These are phyloP conservation scores for Globisporangium barbulae DNA, from an alignment of 352 stramenopile genomes.

Conservation along the genomic window DNA sequence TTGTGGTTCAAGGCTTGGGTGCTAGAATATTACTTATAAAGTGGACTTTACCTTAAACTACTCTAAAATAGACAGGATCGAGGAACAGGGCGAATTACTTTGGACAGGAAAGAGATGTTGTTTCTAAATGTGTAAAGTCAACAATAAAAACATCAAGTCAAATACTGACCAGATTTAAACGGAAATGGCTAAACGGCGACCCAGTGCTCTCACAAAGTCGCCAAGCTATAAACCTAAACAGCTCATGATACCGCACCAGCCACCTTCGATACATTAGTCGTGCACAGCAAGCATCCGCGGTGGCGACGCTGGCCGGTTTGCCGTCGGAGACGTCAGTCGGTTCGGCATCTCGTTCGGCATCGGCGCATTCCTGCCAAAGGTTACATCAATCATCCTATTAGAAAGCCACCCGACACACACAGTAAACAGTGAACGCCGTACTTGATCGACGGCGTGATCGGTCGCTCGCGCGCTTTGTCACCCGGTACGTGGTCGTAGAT, in stretches of 20 bases:
- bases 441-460: conserved; percentile 70
- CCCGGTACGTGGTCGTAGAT: conserved; percentile 75
- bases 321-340: conserved; percentile 29
- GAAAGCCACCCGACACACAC: not conserved
- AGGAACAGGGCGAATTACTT: too few species aligned
- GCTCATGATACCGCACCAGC: not conserved
- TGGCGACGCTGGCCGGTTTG: conserved; percentile 46
- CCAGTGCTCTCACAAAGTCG: too few species aligned
- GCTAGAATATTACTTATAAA: too few species aligned
- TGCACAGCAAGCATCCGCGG: conserved; percentile 46
- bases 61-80: too few species aligned
- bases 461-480: conserved; percentile 66
- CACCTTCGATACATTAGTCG: conserved; percentile 19
- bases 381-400: not conserved
- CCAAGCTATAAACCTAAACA: too few species aligned
- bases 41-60: too few species aligned
- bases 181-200: too few species aligned
- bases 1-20: too few species aligned
- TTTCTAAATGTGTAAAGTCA: too few species aligned
- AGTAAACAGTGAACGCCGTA: conserved; percentile 15
- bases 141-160: too few species aligned
- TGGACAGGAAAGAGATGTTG: too few species aligned
- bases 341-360: conserved; percentile 42
- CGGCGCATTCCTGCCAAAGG: conserved; percentile 36
- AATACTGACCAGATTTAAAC: too few species aligned